Conservation (phyloP, 331 rosid genomes). For the Malus hybrid region DNA sequence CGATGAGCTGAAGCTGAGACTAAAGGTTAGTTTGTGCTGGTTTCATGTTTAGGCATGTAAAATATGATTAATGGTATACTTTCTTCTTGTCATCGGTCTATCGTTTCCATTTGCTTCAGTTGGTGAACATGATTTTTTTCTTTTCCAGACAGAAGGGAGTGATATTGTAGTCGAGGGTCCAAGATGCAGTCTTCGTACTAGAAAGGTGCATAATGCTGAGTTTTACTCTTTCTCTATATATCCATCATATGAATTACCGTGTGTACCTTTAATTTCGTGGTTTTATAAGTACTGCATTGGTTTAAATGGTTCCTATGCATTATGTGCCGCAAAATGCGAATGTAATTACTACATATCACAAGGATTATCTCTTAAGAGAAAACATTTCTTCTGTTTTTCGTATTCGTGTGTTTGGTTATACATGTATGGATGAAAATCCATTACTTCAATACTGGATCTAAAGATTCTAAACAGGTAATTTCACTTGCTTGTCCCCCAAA, state of each 20-base stretch:
- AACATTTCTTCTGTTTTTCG: background rate
- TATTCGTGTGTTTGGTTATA: background rate
- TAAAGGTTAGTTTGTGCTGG: constrained; percentile 47
- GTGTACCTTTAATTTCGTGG: background rate
- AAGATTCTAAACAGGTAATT: background rate
- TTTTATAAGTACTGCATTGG: background rate
- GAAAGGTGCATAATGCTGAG: constrained; percentile 38
- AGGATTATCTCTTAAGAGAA: background rate
- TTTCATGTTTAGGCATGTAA: background rate
- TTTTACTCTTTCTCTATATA: constrained; percentile 9
- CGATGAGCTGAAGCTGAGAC: constrained; percentile 63
- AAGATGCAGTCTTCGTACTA: constrained; percentile 92
- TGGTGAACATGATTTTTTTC: background rate
- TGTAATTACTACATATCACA: background rate
- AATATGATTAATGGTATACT: background rate
- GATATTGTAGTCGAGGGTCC: constrained; percentile 95
- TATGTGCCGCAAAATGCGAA: background rate
- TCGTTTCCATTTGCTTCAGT: background rate
- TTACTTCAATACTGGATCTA: background rate
- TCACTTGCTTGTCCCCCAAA: background rate
- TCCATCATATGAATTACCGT: background rate
- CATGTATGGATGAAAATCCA: background rate
- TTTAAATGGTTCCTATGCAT: too few species aligned
- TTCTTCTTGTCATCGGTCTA: background rate
- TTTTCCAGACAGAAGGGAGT: constrained; percentile 66